Percentiles rank a stretch among this genome's conserved stretches.
Conservation (phyloP, 768 basidiomycete genomes). For the Lactarius trivialis region DNA sequence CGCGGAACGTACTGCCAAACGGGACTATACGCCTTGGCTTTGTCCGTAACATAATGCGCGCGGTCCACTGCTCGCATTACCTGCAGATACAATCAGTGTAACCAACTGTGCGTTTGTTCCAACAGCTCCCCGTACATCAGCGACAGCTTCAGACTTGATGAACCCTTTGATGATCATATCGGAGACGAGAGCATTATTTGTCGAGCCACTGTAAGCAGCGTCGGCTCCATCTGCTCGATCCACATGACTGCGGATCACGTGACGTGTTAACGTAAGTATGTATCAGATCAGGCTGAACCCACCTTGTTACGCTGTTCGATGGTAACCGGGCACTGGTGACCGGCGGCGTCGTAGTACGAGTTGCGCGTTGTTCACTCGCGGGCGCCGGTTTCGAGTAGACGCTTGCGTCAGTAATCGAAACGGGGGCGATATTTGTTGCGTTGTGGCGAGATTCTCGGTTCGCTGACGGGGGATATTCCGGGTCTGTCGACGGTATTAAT, state of each 20-base stretch:
- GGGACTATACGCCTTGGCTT: constrained; percentile 39
- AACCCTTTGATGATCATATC: constrained; percentile 54
- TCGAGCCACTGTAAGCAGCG: constrained; percentile 45
- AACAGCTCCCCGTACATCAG: constrained; percentile 39
- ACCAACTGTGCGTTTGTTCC: background rate
- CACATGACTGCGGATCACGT: background rate
- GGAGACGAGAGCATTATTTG: constrained; percentile 63
- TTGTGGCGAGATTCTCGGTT: background rate
- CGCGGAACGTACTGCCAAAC: constrained; percentile 35
- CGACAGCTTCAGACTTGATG: constrained; percentile 47
- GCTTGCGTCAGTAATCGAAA: background rate
- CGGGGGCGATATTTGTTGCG: background rate
- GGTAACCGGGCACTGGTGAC: background rate
- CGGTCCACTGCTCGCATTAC: constrained; percentile 43
- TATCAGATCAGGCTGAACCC: background rate
- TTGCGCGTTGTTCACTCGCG: background rate
- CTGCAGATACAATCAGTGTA: constrained; percentile 23
- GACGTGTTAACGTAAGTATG: background rate
- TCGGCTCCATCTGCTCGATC: background rate
- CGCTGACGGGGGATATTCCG: background rate
- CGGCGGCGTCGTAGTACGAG: background rate
- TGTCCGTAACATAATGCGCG: constrained; percentile 36
- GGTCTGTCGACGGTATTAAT: background rate
- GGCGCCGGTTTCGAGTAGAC: background rate
- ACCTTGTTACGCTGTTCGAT: background rate